Percentiles rank a stretch among this genome's conserved stretches.
phyloP scores from a whole-genome alignment of 305 asterid genomes.

The Solanum hybrid region DNA sequence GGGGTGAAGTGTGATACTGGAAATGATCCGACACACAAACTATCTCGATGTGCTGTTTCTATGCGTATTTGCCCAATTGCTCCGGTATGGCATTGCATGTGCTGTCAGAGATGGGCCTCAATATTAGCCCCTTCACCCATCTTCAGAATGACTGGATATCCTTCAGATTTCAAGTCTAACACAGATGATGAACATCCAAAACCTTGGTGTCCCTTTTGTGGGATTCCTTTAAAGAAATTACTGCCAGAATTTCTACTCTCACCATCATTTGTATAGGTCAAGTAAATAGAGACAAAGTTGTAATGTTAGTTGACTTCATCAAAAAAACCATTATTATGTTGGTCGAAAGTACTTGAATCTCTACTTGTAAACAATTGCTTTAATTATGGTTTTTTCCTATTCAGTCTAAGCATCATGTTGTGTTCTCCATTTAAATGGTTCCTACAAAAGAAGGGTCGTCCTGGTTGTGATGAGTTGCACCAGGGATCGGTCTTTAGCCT shows the following conservation, averaged over 20 bases:
- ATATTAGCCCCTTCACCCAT: conserved; percentile 41
- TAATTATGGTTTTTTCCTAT: background rate
- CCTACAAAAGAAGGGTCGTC: background rate
- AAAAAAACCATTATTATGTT: background rate
- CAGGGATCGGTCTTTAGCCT: background rate
- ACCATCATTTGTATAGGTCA: conserved; percentile 41
- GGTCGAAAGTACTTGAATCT: background rate
- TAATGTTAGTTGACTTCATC: background rate
- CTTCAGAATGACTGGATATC: conserved; percentile 37
- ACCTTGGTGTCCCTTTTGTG: conserved; percentile 80
- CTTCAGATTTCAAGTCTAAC: conserved; percentile 35
- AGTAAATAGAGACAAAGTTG: background rate
- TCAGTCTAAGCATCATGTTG: background rate
- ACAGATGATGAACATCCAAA: conserved; percentile 17
- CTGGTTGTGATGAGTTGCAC: background rate
- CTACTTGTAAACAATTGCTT: background rate
- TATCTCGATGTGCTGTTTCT: conserved; percentile 52
- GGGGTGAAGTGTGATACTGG: conserved; percentile 29
- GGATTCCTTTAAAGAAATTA: conserved; percentile 62
- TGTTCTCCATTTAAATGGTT: background rate
- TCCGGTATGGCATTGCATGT: conserved; percentile 67
- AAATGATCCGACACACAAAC: conserved; percentile 37
- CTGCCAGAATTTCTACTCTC: conserved; percentile 64
- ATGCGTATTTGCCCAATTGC: conserved; percentile 55
- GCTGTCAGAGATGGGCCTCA: conserved; percentile 51